Conservation (phyloP, 768 basidiomycete species). For the Coprinopsis cinerea region DNA sequence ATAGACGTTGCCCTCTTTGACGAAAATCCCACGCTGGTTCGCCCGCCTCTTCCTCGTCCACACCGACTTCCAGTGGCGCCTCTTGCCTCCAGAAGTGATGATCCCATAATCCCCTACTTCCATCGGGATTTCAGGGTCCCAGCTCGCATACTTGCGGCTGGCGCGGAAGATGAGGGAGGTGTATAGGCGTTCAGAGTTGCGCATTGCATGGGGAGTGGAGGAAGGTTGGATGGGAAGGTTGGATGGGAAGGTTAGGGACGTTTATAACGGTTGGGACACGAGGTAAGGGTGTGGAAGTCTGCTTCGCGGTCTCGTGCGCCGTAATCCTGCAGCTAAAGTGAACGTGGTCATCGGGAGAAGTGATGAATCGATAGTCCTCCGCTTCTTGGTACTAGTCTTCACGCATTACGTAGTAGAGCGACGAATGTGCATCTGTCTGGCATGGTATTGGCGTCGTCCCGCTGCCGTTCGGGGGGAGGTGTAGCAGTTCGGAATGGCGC, state of each 20-base stretch:
- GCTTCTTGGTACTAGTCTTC: too few relatives aligned
- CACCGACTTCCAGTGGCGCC: constrained; percentile 12
- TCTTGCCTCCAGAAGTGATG: constrained; percentile 15
- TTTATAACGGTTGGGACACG: not conserved
- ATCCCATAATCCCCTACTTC: constrained; percentile 26
- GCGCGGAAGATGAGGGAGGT: constrained; percentile 25
- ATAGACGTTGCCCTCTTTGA: constrained; percentile 29
- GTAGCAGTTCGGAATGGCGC: too few relatives aligned
- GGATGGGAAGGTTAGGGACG: not conserved
- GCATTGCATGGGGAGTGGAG: not conserved
- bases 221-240: not conserved
- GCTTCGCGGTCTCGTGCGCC: too few relatives aligned
- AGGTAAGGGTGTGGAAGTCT: not conserved
- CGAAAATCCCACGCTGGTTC: constrained; percentile 16
- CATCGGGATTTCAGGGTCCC: constrained; percentile 27
- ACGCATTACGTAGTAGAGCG: too few relatives aligned
- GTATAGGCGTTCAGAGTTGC: constrained; percentile 21
- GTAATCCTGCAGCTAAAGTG: too few relatives aligned
- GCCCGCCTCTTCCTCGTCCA: constrained; percentile 18
- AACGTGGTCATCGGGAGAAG: too few relatives aligned
- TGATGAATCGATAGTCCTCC: too few relatives aligned
- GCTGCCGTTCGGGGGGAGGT: too few relatives aligned
- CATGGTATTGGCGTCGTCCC: too few relatives aligned
- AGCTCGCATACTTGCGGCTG: constrained; percentile 24
- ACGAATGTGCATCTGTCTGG: too few relatives aligned